phyloP scores from a whole-genome alignment of 1,284 basidiomycete genomes.

The Afroboletus lepidellus region DNA sequence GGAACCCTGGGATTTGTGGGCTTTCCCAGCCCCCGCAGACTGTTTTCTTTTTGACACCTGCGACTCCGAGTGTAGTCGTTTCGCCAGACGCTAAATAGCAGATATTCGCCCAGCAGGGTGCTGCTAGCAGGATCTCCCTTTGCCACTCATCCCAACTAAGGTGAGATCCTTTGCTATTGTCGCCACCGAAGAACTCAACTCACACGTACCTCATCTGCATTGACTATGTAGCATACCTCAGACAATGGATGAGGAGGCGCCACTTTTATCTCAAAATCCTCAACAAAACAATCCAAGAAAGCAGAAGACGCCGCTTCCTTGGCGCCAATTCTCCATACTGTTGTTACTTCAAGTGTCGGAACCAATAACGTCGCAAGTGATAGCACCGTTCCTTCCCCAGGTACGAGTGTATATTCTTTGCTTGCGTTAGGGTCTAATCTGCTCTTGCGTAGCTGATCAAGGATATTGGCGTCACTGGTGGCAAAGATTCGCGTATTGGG shows the following conservation, averaged over 20 bases:
- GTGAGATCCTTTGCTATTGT: too few relatives aligned
- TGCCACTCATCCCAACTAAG: too few relatives aligned
- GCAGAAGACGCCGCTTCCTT: slow-evolving; percentile 52
- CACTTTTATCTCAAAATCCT: not conserved
- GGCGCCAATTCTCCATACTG: slow-evolving; percentile 65
- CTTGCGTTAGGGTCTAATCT: not conserved
- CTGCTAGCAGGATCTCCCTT: too few relatives aligned
- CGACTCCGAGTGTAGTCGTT: too few relatives aligned
- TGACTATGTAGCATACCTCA: slow-evolving; percentile 5
- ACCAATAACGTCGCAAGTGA: slow-evolving; percentile 66
- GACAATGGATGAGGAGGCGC: slow-evolving; percentile 29
- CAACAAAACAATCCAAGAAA: slow-evolving; percentile 28
- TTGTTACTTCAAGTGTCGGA: slow-evolving; percentile 65
- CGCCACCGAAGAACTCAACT: not conserved
- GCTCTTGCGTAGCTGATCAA: slow-evolving; percentile 42
- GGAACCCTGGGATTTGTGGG: too few relatives aligned
- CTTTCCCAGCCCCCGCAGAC: too few relatives aligned
- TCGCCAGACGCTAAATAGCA: too few relatives aligned
- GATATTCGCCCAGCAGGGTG: too few relatives aligned
- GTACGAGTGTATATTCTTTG: slow-evolving; percentile 32
- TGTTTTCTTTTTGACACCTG: too few relatives aligned
- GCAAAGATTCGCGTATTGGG: slow-evolving; percentile 47
- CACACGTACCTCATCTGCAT: not conserved
- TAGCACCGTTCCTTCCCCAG: slow-evolving; percentile 69
- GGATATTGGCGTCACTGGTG: slow-evolving; percentile 46